These are phyloP conservation scores for Eragrostis nindensis DNA, from an alignment of 176 grass and related monocot genomes.

Conservation along the genomic window DNA sequence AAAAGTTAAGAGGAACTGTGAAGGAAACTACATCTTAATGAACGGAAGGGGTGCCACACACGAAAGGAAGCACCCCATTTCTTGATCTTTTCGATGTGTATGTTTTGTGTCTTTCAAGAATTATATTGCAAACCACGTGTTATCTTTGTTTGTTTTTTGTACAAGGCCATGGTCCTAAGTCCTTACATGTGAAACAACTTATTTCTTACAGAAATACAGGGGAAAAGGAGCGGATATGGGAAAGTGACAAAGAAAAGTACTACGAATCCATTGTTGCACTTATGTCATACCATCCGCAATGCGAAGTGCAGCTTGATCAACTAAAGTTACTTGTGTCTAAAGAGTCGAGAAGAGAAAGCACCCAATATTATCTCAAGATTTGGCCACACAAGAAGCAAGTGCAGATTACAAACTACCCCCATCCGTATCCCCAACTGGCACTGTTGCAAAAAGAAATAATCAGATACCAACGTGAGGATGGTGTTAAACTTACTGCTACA, in stretches of 20 bases:
- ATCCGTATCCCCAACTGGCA: constrained; percentile 80
- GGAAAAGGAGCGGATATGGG: constrained; percentile 84
- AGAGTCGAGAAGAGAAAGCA: constrained; percentile 79
- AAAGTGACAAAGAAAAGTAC: constrained; percentile 77
- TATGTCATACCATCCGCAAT: constrained; percentile 72
- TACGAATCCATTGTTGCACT: constrained; percentile 81
- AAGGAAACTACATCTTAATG: constrained; percentile 62
- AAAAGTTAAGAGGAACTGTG: constrained; percentile 64
- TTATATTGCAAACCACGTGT: constrained; percentile 21
- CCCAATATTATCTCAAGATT: constrained; percentile 73
- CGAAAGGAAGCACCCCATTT: constrained; percentile 75
- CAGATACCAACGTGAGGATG: constrained; percentile 78
- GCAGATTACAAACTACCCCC: constrained; percentile 85
- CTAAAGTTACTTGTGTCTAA: constrained; percentile 80
- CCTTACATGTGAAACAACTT: background rate
- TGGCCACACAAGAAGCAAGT: constrained; percentile 70
- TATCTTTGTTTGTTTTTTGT: background rate
- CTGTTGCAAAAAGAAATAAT: constrained; percentile 85
- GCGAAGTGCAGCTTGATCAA: constrained; percentile 64
- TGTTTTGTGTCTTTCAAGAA: constrained; percentile 42
- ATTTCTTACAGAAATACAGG: constrained; percentile 70
- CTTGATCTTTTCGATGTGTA: constrained; percentile 89
- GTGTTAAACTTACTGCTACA: constrained; percentile 83
- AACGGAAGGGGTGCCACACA: constrained; percentile 83
- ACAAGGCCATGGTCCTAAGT: constrained; percentile 23